Evolutionary conservation across 768 basidiomycete species (phyloP), one percentile per base, ranked within the genome.

Genomic region (Mycena chlorophos): DNA sequence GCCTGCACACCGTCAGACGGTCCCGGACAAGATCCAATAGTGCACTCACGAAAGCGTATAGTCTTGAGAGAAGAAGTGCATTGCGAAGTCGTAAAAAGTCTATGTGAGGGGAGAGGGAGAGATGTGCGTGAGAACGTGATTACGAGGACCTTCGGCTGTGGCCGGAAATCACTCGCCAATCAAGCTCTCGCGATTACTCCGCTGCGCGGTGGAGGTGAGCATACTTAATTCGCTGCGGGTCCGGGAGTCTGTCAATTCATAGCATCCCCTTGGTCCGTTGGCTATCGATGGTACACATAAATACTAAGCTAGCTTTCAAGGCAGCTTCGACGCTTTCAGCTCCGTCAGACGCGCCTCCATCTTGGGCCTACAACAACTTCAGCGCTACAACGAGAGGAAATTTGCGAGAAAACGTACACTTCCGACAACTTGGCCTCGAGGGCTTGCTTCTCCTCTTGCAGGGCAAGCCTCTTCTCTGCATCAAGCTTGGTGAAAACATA

Each of bases 401-500:
- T 10, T 14, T 23, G 34, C n/a, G 38, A 22, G 47, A 46, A 19
- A 16, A 80, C 90, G 79, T 69, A 92, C 82, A 98, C 88, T 70
- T 94, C 92, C 29, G 89, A 76, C 56, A 98, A 71, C 70, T 90
- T 95, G 27, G 86, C 78, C 67, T 97, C 94, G 45, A 98, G 69
- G 26, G 77, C 79, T 69, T 96, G 91, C 72, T 95, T 97, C 80
- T 99, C 96, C 68, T 95, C 92, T 71, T 97, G 94, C 40, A 98
- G 74, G 1, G 88, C 91, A 48, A 97, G 76, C 10, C 96, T 84
- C 70, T 87, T 89, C 72, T 95, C 91, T 17, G 93, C 89, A 66
- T 98, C 89, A 30, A 98, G 76, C 66, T 89, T 86, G 22, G 92
- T 93, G 71, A 98, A 99, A 19, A 94, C 84, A 72, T 98, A 98